These are phyloP conservation scores for Carex sylvatica DNA, from an alignment of 202 grass and related monocot genomes.

Conservation along the genomic window DNA sequence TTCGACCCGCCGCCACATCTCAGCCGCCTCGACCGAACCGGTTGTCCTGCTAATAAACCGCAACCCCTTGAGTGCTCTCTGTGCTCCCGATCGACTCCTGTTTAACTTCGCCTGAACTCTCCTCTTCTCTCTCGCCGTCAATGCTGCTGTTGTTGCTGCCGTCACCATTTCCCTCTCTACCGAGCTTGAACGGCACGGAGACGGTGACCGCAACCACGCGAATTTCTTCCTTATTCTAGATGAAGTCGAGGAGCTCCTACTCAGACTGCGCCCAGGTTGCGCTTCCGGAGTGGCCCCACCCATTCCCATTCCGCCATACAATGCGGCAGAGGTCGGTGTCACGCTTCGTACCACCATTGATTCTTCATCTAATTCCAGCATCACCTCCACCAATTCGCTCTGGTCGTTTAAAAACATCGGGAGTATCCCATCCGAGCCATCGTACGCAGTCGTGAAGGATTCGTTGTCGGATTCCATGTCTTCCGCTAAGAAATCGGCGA, in stretches of 20 bases:
- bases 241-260: constrained; percentile 82
- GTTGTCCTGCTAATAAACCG: constrained; percentile 97
- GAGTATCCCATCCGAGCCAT: constrained; percentile 44
- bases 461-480: constrained; percentile 82
- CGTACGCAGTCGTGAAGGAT: constrained; percentile 51
- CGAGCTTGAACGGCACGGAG: constrained; percentile 33
- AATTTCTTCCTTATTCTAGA: constrained; percentile 88
- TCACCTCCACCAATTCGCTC: constrained; percentile 94
- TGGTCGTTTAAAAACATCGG: constrained; percentile 83
- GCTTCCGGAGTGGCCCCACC: constrained; percentile 30
- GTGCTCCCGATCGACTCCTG: constrained; percentile 62
- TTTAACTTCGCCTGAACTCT: constrained; percentile 64
- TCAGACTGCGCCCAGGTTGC: constrained; percentile 36
- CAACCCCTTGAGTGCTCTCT: constrained; percentile 84
- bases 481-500: constrained; percentile 67
- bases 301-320: constrained; percentile 29
- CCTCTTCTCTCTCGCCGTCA: constrained; percentile 70
- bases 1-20: constrained; percentile 81
- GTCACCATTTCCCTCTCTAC: constrained; percentile 32
- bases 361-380: constrained; percentile 98
- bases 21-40: constrained; percentile 54
- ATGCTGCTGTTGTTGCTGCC: constrained; percentile 44
- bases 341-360: constrained; percentile 98
- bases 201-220: constrained; percentile 77
- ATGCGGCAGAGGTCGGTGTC: constrained; percentile 57